These are phyloP conservation scores for Rugosomyces carneus DNA, from an alignment of 1,284 basidiomycete genomes.

Conservation along the genomic window DNA sequence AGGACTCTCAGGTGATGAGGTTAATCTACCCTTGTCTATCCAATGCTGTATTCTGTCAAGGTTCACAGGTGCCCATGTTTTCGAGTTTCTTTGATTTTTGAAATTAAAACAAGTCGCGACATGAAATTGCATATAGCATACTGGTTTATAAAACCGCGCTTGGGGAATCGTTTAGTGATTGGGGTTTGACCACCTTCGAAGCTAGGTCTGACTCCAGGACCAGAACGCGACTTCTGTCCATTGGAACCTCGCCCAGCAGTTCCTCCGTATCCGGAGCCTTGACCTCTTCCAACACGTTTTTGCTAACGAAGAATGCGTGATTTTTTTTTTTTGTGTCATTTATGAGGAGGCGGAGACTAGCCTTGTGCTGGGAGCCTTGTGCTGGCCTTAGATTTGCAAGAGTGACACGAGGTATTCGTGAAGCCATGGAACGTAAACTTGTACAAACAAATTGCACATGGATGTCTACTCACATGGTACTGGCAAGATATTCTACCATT, in stretches of 20 bases:
- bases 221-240: constrained; percentile 90
- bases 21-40: constrained; percentile 81
- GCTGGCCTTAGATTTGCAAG: constrained; percentile 63
- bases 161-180: constrained; percentile 87
- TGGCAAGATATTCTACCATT: neutral
- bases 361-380: constrained; percentile 56
- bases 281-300: constrained; percentile 92
- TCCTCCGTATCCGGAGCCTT: constrained; percentile 85
- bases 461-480: neutral
- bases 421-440: neutral
- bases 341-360: constrained; percentile 22
- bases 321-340: neutral
- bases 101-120: constrained; percentile 3
- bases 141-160: constrained; percentile 92
- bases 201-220: constrained; percentile 79
- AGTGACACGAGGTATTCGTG: constrained; percentile 35
- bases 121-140: constrained; percentile 35
- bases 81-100: constrained; percentile 46
- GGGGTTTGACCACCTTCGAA: constrained; percentile 98
- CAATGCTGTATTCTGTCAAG: constrained; percentile 86
- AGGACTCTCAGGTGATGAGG: constrained; percentile 72
- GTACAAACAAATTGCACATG: neutral
- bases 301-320: constrained; percentile 44
- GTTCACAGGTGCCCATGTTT: constrained; percentile 80
- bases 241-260: constrained; percentile 94